Evolutionary conservation across 257 asterid species (phyloP), one percentile per base, ranked within the genome.

Genomic region (Nicotiana noctiflora): DNA sequence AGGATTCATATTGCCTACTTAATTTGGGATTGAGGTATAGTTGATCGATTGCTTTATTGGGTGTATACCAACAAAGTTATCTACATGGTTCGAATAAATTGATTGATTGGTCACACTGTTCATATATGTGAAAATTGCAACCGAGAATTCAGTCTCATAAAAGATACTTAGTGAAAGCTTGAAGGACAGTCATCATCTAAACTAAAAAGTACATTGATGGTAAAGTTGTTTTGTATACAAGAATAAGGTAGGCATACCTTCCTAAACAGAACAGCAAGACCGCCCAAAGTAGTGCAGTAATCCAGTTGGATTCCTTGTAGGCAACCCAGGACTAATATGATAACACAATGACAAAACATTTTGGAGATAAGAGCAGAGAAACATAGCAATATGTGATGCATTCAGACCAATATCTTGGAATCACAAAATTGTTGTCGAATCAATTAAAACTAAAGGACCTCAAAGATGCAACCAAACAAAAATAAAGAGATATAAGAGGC

Each of bases 281-380:
- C 52, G 87, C 79, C 97, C 97, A 92, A 83, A 93, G 44, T 21
- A 90, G 5, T 55, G 90, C 70, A 63, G n/a, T 80, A 79, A 88
- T 87, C 97, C 96, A 93, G 84, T 68, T 84, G 8, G 93, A 75
- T 85, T 93, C 96, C 89, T 91, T 92, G 90, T 92, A 92, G 70
- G 86, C 61, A 77, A 93, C 77, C 98, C 98, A 93, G 12, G 88
- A 89, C 98, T 93, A 89, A 81, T 62, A 79, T 34, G n/a, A 70
- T 80, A 74, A 80, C 19, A 62, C 4, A 44, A n/a, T 13, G 62
- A 66, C 77, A 79, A 83, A 67, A 65, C 79, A 74, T 80, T 82
- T 52, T 56, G 62, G 82, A 17, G 76, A 40, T 75, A 18, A 70
- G 19, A 23, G 78, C 40, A 70, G 37, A 31, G 29, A 61, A 19